Evolutionary conservation across 1,284 basidiomycete species (phyloP).

Genomic region (Trichosporon ovoides): DNA sequence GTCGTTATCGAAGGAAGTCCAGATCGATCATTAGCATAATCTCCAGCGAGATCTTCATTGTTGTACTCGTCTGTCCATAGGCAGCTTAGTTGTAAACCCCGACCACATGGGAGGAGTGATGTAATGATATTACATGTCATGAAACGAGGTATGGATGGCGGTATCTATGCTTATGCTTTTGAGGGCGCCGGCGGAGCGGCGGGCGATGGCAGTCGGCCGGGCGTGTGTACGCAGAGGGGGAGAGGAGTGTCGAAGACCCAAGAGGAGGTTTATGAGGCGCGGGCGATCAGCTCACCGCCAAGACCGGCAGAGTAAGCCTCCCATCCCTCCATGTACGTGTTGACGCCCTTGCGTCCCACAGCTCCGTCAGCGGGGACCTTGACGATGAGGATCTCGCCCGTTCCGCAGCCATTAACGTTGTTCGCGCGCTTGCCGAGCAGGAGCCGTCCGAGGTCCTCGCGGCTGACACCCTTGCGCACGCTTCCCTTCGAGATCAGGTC

Average conservation of each 20-base stretch:
- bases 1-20: not conserved
- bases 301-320: slow-evolving; percentile 47
- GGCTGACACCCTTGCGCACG: slow-evolving; percentile 33
- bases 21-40: slow-evolving; percentile 1
- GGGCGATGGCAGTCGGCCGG: not conserved
- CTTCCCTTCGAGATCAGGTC: slow-evolving; percentile 40
- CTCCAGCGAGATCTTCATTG: not conserved
- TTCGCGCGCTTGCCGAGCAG: slow-evolving; percentile 43
- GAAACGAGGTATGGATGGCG: slow-evolving; percentile 24
- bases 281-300: slow-evolving; percentile 47
- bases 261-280: slow-evolving; percentile 24
- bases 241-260: not conserved
- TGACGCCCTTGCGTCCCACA: slow-evolving; percentile 24
- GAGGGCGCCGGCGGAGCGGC: not conserved
- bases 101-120: not conserved
- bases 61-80: not conserved
- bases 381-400: slow-evolving; percentile 46
- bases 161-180: slow-evolving; percentile 17
- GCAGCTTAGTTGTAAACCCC: not conserved
- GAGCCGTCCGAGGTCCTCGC: slow-evolving; percentile 42
- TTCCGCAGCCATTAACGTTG: slow-evolving; percentile 44
- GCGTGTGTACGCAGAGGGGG: not conserved
- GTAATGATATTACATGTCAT: slow-evolving; percentile 14
- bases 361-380: slow-evolving; percentile 26
- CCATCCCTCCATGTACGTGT: slow-evolving; percentile 47